Evolutionary conservation across 148 eudicot species (phyloP), one percentile per base, ranked within the genome.

Genomic region (Arctostaphylos glauca): DNA sequence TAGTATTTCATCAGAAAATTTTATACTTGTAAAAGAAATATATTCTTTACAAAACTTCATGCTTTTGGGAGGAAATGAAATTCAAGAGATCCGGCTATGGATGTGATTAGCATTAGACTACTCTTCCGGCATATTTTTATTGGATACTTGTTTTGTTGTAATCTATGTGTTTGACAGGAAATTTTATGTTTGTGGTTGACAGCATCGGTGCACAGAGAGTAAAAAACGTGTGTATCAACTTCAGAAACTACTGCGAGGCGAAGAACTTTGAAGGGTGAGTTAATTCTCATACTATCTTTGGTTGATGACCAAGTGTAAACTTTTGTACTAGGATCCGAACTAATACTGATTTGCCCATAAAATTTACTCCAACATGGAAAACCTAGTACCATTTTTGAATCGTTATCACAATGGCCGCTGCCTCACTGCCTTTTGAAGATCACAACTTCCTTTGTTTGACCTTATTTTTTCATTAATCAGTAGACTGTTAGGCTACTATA

Each of bases 201-300:
- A 92, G 93, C 86, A 83, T 93, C 10, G 94, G 97, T 38, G 92
- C 95, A 59, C 86, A 88, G 77, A 87, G 90, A 84, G 87, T 94
- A 21, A 91, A 82, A 64, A 89, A 86, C 59, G 81, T 81, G 38
- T 94, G 95, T 70, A 83, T 86, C 52, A 25, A 68, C 67, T 94
- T 94, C 78, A 89, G 89, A 67, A 90, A 80, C 80, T 84, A 38
- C 66, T 91, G 93, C 25, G 93, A 90, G 49, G 92, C 89, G 90
- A 87, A 86, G 66, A 89, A 91, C 80, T 79, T 76, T 83, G 87
- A 93, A 13, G 95, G 88, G 95, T 93, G 82, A 89, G 93, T 80
- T 85, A 12, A 70, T 19, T 4, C 4, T 56, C 44, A 18, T 59
- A 9, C 2, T 12, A 43, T 74, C 8, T 58, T 70, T 66, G 5